Evolutionary conservation across 306 rosid genomes (phyloP).

Genomic region (Phaseolus lunatus): DNA sequence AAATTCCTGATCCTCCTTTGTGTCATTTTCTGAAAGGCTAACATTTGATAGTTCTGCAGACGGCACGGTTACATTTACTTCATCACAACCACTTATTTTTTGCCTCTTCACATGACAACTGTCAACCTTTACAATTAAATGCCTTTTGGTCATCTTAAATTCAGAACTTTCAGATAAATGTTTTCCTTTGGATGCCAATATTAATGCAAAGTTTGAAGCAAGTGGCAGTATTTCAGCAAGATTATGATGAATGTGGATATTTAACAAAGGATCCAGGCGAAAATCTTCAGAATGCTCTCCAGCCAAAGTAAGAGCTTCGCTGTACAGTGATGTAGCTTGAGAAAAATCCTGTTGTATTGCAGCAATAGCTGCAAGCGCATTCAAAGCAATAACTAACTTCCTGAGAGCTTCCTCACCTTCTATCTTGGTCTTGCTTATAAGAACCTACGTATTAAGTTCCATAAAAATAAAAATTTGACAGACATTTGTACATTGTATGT

Average conservation of each 20-base stretch:
- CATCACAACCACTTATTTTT: conserved; percentile 56
- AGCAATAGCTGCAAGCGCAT: conserved; percentile 89
- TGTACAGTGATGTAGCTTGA: conserved; percentile 78
- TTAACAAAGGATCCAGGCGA: conserved; percentile 87
- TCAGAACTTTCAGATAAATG: conserved; percentile 48
- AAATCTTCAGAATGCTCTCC: conserved; percentile 86
- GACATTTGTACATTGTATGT: background rate
- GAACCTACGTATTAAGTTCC: conserved; percentile 70
- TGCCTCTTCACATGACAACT: conserved; percentile 68
- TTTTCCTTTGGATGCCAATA: conserved; percentile 50
- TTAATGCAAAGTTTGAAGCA: conserved; percentile 49
- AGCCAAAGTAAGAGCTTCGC: conserved; percentile 77
- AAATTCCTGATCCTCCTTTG: conserved; percentile 44
- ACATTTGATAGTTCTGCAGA: conserved; percentile 49
- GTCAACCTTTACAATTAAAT: conserved; percentile 53
- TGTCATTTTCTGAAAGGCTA: conserved; percentile 48
- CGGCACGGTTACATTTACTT: conserved; percentile 43
- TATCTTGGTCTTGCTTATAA: conserved; percentile 85
- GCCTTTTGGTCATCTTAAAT: conserved; percentile 48
- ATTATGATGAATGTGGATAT: conserved; percentile 88
- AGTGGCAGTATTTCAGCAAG: conserved; percentile 79
- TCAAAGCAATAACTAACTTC: conserved; percentile 79
- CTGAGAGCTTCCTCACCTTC: conserved; percentile 98
- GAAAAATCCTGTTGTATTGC: conserved; percentile 65
- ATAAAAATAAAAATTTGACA: conserved; percentile 38